Evolutionary conservation across 1,139 yeast species (phyloP), one percentile per base, ranked within the genome.

Genomic region (Debaryomyces nepalensis): DNA sequence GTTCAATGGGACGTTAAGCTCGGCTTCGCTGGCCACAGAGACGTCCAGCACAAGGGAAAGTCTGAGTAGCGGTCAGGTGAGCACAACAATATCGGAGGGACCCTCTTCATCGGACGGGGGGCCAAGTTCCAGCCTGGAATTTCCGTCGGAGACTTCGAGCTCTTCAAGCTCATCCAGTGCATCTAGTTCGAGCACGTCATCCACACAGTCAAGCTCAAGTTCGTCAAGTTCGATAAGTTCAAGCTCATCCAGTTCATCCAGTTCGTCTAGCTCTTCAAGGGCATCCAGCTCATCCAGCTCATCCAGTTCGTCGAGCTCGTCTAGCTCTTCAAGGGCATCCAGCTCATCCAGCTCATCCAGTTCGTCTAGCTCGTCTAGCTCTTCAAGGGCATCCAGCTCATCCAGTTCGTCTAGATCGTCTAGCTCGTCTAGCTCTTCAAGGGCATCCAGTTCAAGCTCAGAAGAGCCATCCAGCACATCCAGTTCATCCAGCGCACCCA

Each of bases 391-490:
- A 27, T 15, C 31, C 11, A 27, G 31, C 8, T 27, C 31, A 3
- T 19, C 9, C 16, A 27, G 16, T 6, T 27, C 31, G 4, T 27
- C 20, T n/a, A 22, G 24, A 10, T 9, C 24, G 8, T 6, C 24
- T 11, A 22, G 24, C 24, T 4, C 9, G 3, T 11, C 7, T 11
- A 12, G 9, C 16, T 20, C 16, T n/a, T 11, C 35, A 7, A 32
- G 35, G 10, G 14, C 24, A 22, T 22, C 9, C 9, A 22, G 24
- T 22, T 22, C 24, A 4, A 15, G 33, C 11, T 4, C n/a, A n/a
- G n/a, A n/a, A n/a, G n/a, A n/a, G n/a, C n/a, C n/a, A n/a, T n/a
- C 22, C 22, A 30, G 35, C 11, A 16, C 35, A 16, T 32, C 35
- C 11, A 32, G 3, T 3, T 19, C 5, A 22, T 20, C 24, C 34